These are phyloP conservation scores for Herpetospermum pedunculosum DNA, from an alignment of 306 rosid genomes.

Conservation along the genomic window DNA sequence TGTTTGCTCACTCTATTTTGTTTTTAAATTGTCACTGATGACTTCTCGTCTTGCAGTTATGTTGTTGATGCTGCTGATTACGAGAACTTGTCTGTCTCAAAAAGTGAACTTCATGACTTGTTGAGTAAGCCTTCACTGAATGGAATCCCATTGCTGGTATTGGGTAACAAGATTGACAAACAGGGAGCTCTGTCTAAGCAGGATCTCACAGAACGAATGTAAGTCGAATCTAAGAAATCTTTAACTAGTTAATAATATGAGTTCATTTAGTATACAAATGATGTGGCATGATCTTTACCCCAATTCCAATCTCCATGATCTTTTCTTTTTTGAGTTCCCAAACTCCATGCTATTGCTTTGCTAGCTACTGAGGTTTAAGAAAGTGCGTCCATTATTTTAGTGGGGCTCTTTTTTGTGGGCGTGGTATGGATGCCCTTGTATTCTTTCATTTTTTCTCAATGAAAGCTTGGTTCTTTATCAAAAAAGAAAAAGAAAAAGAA, in stretches of 20 bases:
- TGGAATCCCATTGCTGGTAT: constrained; percentile 46
- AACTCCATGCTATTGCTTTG: too few species aligned
- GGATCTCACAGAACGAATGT: constrained; percentile 48
- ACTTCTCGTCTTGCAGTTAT: constrained; percentile 29
- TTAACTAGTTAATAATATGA: neutral
- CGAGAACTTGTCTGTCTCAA: constrained; percentile 39
- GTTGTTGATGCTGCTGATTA: constrained; percentile 61
- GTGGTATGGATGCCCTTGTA: too few species aligned
- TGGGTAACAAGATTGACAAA: constrained; percentile 59
- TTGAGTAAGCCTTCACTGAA: constrained; percentile 44
- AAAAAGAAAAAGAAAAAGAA: too few species aligned
- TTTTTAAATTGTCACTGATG: neutral
- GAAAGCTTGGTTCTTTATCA: too few species aligned
- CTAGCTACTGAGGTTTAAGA: neutral
- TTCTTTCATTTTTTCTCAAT: too few species aligned
- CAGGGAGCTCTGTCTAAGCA: constrained; percentile 39
- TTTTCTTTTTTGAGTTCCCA: too few species aligned
- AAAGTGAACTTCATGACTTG: constrained; percentile 55
- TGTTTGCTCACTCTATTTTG: neutral
- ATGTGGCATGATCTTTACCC: neutral
- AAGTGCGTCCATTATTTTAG: neutral
- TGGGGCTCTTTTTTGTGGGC: too few species aligned
- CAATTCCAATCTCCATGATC: neutral
- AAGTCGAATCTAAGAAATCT: constrained; percentile 16
- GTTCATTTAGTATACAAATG: neutral